Evolutionary conservation across 371 early-diverging fungal species (phyloP).

Genomic region (Saksenaea oblongispora): DNA sequence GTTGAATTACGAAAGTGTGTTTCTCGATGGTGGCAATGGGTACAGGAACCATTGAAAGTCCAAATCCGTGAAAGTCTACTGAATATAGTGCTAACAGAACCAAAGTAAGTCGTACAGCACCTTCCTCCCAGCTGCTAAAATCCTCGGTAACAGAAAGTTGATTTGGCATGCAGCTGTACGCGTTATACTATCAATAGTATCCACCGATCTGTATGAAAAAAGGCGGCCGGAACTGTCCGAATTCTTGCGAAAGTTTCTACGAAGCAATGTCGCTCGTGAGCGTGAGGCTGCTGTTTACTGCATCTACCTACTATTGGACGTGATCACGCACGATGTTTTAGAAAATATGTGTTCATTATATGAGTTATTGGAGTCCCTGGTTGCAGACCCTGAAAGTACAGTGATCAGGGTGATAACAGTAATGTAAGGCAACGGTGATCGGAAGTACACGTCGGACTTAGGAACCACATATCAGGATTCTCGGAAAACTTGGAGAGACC

Average conservation of each 20-base stretch:
- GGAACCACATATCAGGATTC: conserved; percentile 39
- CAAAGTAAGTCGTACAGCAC: conserved; percentile 52
- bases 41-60: conserved; percentile 54
- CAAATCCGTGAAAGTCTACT: conserved; percentile 68
- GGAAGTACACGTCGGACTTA: neutral
- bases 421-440: conserved; percentile 35
- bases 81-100: conserved; percentile 69
- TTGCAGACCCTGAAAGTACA: conserved; percentile 81
- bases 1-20: conserved; percentile 87
- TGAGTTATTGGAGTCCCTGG: conserved; percentile 65
- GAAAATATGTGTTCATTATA: conserved; percentile 67
- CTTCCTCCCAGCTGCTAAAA: neutral
- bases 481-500: conserved; percentile 83
- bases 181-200: conserved; percentile 82
- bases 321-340: conserved; percentile 69
- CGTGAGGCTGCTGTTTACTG: conserved; percentile 87
- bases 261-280: conserved; percentile 63
- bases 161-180: conserved; percentile 79
- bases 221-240: conserved; percentile 79
- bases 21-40: conserved; percentile 68
- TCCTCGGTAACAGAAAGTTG: conserved; percentile 47
- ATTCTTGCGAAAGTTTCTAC: conserved; percentile 74
- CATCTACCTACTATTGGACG: conserved; percentile 80
- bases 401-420: conserved; percentile 78
- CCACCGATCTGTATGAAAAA: conserved; percentile 72